Evolutionary conservation across 75 land plant genomes (phyloP).

Genomic region (Ceratopteris richardii): DNA sequence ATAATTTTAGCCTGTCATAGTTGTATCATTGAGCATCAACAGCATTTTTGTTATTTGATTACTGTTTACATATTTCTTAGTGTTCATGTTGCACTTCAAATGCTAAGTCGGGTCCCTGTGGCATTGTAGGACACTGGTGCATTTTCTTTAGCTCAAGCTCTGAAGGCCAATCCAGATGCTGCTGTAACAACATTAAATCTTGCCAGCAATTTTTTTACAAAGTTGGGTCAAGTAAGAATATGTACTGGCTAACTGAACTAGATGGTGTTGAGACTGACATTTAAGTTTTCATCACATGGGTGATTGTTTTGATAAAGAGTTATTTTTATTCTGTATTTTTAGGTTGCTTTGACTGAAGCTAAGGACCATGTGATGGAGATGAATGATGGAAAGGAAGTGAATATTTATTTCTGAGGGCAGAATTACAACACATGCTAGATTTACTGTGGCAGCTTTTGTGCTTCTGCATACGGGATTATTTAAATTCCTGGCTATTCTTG

Average conservation of each 20-base stretch:
- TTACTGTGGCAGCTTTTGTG: too few species aligned
- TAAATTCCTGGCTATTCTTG: too few species aligned
- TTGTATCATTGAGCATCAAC: too few species aligned
- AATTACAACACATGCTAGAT: too few species aligned
- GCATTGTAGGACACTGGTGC: constrained; percentile 83
- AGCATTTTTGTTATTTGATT: too few species aligned
- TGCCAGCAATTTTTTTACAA: constrained; percentile 83
- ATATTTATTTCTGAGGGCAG: constrained; percentile 53
- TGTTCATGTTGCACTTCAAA: too few species aligned
- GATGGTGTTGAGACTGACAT: neutral
- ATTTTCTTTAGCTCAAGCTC: constrained; percentile 91
- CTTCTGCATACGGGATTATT: too few species aligned
- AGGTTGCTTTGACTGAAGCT: constrained; percentile 97
- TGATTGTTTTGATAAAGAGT: too few species aligned
- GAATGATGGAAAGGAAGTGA: constrained; percentile 82
- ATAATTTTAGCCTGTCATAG: too few species aligned
- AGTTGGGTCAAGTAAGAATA: constrained; percentile 79
- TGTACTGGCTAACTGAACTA: neutral
- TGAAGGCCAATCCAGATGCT: constrained; percentile 89
- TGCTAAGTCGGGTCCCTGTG: too few species aligned
- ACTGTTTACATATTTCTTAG: too few species aligned
- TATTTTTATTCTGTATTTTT: constrained; percentile 5
- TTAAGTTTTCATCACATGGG: neutral
- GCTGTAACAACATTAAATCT: constrained; percentile 64
- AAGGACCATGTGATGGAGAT: constrained; percentile 87